Base-by-base conservation (phyloP, 768 basidiomycete genomes). In the Chalciporus sphaerocephalus region DNA sequence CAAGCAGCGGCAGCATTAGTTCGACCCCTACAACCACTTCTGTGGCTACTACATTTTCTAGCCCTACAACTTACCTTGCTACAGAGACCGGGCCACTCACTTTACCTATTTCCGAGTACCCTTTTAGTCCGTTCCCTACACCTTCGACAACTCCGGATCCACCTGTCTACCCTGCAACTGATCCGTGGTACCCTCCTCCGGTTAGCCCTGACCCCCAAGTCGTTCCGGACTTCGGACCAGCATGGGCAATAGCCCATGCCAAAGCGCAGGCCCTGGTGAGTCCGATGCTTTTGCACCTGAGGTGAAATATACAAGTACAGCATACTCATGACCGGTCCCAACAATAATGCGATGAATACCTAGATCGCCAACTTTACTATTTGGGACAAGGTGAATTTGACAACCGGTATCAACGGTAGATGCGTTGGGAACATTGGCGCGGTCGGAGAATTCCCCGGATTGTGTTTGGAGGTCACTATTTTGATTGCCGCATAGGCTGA, bases 361-460 rank as follows among this genome's bases (percentile, higher is more conserved):
- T 41, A 75, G 72, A 63, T 77, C 32, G 51, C 72, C 2, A 54
- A 56, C 16, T 74, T 78, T 37, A 71, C 77, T 4, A 61, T 83
- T 10, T 74, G 79, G 48, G 74, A 81, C n/a, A 22, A 46, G n/a
- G 28, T 15, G 13, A n/a, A 30, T 6, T 30, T 30, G 8, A n/a
- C 28, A n/a, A 30, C 2, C 13, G 28, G 28, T 5, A 30, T 30
- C 28, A 67, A 65, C 42, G 85, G 85, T 1, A 75, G 70, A 2
- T 90, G 87, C 59, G 84, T 89, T 10, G 87, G 80, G 11, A 87
- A 87, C 55, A 85, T 76, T 7, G 69, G 80, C 4, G 38, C 74
- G 0, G 69, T 84, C 13, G 71, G 61, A 11, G 56, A 62, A 9
- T 88, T 77, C 65, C 83, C 83, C 0, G 85, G 87, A 20, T 66